phyloP scores from a whole-genome alignment of 176 grass and related monocot genomes.

The Otatea glauca region DNA sequence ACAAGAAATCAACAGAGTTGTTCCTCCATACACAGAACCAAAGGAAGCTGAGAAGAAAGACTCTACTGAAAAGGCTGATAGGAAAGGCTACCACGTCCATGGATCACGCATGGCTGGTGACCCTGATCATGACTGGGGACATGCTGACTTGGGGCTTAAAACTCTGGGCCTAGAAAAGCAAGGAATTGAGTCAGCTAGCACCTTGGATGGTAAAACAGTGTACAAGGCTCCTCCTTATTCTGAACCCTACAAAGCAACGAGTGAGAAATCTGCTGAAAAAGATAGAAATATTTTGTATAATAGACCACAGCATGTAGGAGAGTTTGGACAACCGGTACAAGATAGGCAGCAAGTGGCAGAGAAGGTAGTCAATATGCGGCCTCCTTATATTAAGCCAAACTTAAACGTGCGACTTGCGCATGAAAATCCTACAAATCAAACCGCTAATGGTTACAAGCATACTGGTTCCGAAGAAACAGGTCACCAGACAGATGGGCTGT shows the following conservation, averaged over 20 bases:
- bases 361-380: constrained; percentile 52
- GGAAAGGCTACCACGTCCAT: constrained; percentile 38
- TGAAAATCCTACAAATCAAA: constrained; percentile 26
- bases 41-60: constrained; percentile 18
- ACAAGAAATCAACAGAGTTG: constrained; percentile 33
- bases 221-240: constrained; percentile 75
- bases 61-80: constrained; percentile 29
- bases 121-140: constrained; percentile 42
- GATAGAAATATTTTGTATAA: constrained; percentile 19
- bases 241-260: constrained; percentile 48
- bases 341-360: constrained; percentile 51
- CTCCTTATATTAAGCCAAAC: constrained; percentile 78
- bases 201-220: constrained; percentile 55
- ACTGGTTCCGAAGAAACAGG: constrained; percentile 20
- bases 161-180: constrained; percentile 46
- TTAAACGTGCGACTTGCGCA: background rate
- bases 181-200: constrained; percentile 40
- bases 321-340: constrained; percentile 35
- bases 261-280: constrained; percentile 54
- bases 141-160: constrained; percentile 59
- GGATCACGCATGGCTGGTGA: constrained; percentile 37
- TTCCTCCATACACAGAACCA: constrained; percentile 34
- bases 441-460: constrained; percentile 30
- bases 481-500: constrained; percentile 21
- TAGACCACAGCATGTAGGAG: constrained; percentile 27